Evolutionary conservation across 1,139 yeast genomes (phyloP), one percentile per base, ranked within the genome.

Genomic region (Pichia inconspicua): DNA sequence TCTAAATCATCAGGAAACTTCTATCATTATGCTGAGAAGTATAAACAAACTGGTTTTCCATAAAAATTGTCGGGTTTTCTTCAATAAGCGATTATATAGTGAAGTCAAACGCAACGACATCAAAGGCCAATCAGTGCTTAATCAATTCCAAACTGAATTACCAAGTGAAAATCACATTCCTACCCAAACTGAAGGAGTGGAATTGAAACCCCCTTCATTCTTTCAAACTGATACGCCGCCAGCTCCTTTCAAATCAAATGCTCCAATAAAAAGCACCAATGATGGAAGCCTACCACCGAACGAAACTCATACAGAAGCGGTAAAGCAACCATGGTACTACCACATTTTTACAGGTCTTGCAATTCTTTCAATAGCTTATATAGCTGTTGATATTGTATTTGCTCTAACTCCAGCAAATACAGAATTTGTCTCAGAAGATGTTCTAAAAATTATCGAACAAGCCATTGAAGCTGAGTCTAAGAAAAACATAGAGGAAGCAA

Each of bases 61-160:
- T 4, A 8, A 6, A 15, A 34, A 10, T 4, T 6, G 19, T 34
- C 10, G 22, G 10, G 4, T 34, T 8, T 9, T 15, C 4, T 8
- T 34, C 37, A 15, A 6, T 34, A 34, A 17, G 9, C 37, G 37
- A 17, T 37, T 37, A 17, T 19, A 15, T 15, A 22, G 30, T 27
- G 46, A 42, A 22, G 37, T 45, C 11, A 41, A 53, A 37, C 19
- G 41, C 4, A 37, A 43, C 25, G 42, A 42, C 19, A 22, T 46
- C 15, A 43, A 45, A n/a, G 42, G 41, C 14, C 53, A 51, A 19
- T 60, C 60, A 4, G 51, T 62, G 3, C 54, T 64, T 47, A 62
- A 63, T 25, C 65, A 63, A 44, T 64, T 64, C 42, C 66, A 63
- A 43, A 53, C 57, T 38, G 57, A 58, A 27, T 44, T 34, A 7